Conservation (phyloP, 2,329 filamentous ascomycete genomes). For the Biscogniauxia sp. region DNA sequence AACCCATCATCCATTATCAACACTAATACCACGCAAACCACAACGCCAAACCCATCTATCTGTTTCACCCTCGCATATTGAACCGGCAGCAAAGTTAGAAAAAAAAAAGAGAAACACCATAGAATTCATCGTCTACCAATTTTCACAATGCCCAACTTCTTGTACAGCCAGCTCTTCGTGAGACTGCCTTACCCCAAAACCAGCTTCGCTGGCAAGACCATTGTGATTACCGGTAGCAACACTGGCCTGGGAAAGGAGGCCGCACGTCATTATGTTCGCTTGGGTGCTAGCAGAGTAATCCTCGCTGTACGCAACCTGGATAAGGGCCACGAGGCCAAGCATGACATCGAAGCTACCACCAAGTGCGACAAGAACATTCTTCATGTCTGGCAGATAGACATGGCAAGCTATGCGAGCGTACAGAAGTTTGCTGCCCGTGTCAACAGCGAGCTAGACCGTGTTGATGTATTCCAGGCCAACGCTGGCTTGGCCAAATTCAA, state of each 20-base stretch:
- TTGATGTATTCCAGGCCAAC: slow-evolving; percentile 45
- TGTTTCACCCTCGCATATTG: not conserved
- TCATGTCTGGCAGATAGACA: slow-evolving; percentile 51
- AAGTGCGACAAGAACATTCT: slow-evolving; percentile 26
- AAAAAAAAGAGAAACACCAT: not conserved
- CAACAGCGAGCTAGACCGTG: slow-evolving; percentile 34
- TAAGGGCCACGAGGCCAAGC: slow-evolving; percentile 38
- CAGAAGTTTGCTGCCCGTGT: slow-evolving; percentile 40
- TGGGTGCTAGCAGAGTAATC: slow-evolving; percentile 28
- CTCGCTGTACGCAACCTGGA: slow-evolving; percentile 33
- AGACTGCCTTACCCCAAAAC: slow-evolving; percentile 21
- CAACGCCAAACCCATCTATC: too few species aligned
- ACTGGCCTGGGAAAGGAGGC: slow-evolving; percentile 36
- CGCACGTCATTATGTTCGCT: slow-evolving; percentile 27
- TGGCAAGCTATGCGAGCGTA: slow-evolving; percentile 45
- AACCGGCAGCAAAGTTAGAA: not conserved
- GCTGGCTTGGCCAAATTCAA: slow-evolving; percentile 37
- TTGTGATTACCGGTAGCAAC: slow-evolving; percentile 37
- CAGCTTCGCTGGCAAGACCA: slow-evolving; percentile 29
- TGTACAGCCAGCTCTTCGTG: slow-evolving; percentile 11
- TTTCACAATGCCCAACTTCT: slow-evolving; percentile 2
- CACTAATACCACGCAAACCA: not conserved
- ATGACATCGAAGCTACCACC: slow-evolving; percentile 33
- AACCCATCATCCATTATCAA: not conserved
- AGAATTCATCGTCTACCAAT: not conserved